Percentiles rank a stretch among this genome's conserved stretches.
Evolutionary conservation across 148 eudicot genomes (phyloP).

Genomic region (Euryodendron excelsum): DNA sequence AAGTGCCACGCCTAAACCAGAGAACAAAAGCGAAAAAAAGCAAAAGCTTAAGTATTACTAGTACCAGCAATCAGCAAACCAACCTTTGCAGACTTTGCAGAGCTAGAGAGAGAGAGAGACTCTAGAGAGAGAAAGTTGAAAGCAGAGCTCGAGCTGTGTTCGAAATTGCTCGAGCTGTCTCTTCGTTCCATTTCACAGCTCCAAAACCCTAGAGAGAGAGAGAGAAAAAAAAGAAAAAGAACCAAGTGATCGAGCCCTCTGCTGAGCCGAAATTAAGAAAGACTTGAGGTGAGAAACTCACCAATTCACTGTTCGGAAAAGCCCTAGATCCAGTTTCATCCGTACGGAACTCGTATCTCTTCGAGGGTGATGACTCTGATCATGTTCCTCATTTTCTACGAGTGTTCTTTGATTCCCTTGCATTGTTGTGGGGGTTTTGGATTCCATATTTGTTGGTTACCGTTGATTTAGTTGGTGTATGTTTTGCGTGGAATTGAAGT

Average conservation of each 20-base stretch:
- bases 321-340: conserved; percentile 12
- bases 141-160: not conserved
- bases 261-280: not conserved
- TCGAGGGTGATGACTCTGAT: conserved; percentile 7
- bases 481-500: conserved; percentile 4
- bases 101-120: not conserved
- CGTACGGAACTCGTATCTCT: not conserved
- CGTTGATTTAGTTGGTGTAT: not conserved
- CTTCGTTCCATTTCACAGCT: not conserved
- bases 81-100: conserved; percentile 3
- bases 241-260: not conserved
- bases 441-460: conserved; percentile 4
- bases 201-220: not conserved
- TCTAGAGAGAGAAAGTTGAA: not conserved
- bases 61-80: conserved; percentile 6
- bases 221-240: not conserved
- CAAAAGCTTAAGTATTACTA: not conserved
- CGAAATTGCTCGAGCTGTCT: not conserved
- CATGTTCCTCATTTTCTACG: not conserved
- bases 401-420: not conserved
- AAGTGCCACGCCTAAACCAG: conserved; percentile 13
- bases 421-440: not conserved
- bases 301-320: not conserved
- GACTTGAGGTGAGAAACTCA: not conserved
- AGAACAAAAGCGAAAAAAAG: not conserved